Conservation (phyloP, 305 asterid genomes). For the Rubia tinctorum region DNA sequence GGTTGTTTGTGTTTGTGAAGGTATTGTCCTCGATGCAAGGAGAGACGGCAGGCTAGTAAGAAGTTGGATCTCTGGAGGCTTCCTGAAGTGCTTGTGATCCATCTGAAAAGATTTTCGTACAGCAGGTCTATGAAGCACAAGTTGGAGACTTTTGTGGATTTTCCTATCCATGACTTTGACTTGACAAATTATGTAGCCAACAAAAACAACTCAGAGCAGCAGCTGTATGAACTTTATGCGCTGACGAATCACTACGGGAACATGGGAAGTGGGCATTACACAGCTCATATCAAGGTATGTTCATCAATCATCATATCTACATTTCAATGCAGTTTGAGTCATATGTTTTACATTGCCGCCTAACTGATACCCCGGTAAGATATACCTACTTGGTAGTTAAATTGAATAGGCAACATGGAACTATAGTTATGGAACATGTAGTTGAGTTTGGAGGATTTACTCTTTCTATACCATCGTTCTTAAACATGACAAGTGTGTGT, state of each 20-base stretch:
- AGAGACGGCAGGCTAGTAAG: constrained; percentile 98
- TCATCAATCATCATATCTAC: too few species aligned
- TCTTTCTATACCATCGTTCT: not conserved
- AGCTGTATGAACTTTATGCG: constrained; percentile 94
- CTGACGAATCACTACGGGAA: constrained; percentile 92
- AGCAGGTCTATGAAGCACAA: constrained; percentile 98
- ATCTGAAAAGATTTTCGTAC: constrained; percentile 93
- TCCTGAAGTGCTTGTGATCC: constrained; percentile 96
- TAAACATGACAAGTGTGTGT: not conserved
- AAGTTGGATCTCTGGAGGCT: constrained; percentile 99
- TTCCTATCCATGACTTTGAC: constrained; percentile 92
- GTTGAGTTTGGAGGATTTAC: not conserved
- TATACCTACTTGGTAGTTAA: not conserved
- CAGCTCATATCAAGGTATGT: constrained; percentile 91
- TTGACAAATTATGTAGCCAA: constrained; percentile 86
- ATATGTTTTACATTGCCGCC: not conserved
- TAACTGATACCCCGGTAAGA: not conserved
- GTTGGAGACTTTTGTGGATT: constrained; percentile 94
- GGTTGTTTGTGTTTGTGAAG: constrained; percentile 31
- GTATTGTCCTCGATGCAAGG: constrained; percentile 99
- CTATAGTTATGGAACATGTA: not conserved
- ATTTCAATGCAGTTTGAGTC: constrained; percentile 5
- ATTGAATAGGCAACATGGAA: not conserved
- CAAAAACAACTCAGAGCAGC: constrained; percentile 79
- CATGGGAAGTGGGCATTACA: constrained; percentile 99